Evolutionary conservation across 129 eudicot species (phyloP), one percentile per base, ranked within the genome.

Genomic region (Flaveria ramosissima): DNA sequence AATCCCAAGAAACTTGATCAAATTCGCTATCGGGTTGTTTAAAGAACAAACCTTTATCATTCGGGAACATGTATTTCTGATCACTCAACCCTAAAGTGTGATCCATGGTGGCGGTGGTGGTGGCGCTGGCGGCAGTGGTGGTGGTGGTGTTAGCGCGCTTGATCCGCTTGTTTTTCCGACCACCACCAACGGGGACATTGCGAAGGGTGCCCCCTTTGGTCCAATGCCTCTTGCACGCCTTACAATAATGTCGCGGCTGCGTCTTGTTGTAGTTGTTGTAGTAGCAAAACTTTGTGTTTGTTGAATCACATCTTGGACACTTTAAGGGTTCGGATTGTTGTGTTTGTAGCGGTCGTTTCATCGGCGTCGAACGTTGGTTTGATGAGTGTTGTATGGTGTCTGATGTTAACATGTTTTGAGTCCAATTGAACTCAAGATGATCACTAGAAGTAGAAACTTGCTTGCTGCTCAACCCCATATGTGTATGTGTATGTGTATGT

Each of bases 161-260:
- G 41, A 48, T 73, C 2, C 97, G 93, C 73, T 92, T 92, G 81
- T 92, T 89, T 86, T 92, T 92, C n/a, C 97, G 91, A 78, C 90
- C 93, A 51, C 97, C 97, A 19, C 97, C 97, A 32, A 89, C 89
- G 3, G 97, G 97, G 23, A 92, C 96, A 65, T 92, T 92, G 6
- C 97, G 92, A 63, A 92, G 96, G 46, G 97, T 92, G 74, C 97
- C 97, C 6, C 97, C 97, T 80, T 89, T 88, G 32, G 97, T 92
- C 97, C 97, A 92, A 85, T 92, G 96, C 74, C 97, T 81, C 88
- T 89, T 89, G 61, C 97, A 92, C 8, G 89, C 84, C 69, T 92
- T 92, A 74, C 97, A 92, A 36, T 81, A 89, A 69, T 92, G 96
- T 4, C 97, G 77, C 27, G 96, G 97, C 59, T 92, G 97, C 7